Evolutionary conservation across 345 rosid genomes (phyloP).

Genomic region (rapeseed (Brassica napus)): DNA sequence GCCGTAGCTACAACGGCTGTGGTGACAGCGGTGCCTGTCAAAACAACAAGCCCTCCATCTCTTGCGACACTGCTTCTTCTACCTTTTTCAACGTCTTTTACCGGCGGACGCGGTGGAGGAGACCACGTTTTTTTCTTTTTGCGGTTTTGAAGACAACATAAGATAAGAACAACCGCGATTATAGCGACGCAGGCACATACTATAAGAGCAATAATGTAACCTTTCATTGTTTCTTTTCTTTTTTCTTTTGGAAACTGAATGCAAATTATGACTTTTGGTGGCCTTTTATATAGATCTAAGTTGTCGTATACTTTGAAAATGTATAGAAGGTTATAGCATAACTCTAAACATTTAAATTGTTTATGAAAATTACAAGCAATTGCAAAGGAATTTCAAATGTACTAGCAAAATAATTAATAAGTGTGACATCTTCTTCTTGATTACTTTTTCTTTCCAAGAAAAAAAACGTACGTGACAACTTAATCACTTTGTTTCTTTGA

Average conservation of each 20-base stretch:
- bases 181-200: slow-evolving; percentile 22
- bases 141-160: slow-evolving; percentile 10
- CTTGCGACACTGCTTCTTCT: slow-evolving; percentile 11
- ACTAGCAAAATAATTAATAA: background rate
- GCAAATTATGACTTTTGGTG: background rate
- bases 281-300: background rate
- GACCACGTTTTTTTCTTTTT: background rate
- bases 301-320: background rate
- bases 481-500: background rate
- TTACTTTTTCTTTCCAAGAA: slow-evolving; percentile 1
- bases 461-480: background rate
- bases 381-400: slow-evolving; percentile 17
- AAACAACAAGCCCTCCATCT: slow-evolving; percentile 28
- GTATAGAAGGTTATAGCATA: background rate
- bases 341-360: background rate
- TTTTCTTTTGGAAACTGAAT: background rate
- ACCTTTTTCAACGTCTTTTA: slow-evolving; percentile 29
- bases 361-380: slow-evolving; percentile 1
- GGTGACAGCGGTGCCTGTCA: slow-evolving; percentile 14
- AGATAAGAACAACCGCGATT: slow-evolving; percentile 8
- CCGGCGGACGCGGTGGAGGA: background rate
- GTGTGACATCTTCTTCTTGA: slow-evolving; percentile 6
- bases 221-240: slow-evolving; percentile 12
- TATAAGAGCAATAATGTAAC: slow-evolving; percentile 27
- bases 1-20: slow-evolving; percentile 19